These are phyloP conservation scores for Xerocomus cyaneibrunnescens DNA, from an alignment of 1,284 basidiomycete genomes.

Conservation along the genomic window DNA sequence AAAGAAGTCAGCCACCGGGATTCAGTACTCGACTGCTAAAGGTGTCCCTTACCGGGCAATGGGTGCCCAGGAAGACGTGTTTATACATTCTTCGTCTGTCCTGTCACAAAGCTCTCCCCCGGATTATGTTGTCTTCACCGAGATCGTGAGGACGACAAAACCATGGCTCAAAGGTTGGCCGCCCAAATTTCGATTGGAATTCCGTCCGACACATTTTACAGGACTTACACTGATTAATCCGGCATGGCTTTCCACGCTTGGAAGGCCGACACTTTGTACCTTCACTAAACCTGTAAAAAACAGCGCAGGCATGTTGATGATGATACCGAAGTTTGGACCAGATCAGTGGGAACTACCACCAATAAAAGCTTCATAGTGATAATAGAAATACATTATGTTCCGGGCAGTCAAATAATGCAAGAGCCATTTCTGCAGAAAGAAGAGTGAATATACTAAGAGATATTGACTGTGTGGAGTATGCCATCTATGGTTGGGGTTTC, in stretches of 20 bases:
- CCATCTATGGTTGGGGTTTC: constrained; percentile 31
- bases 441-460: constrained; percentile 1
- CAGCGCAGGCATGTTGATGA: constrained; percentile 61
- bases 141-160: constrained; percentile 73
- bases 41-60: constrained; percentile 86
- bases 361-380: constrained; percentile 47
- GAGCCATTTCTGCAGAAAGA: background rate
- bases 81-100: constrained; percentile 88
- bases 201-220: constrained; percentile 32
- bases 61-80: constrained; percentile 85
- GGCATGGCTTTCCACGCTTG: constrained; percentile 84
- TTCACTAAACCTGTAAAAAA: constrained; percentile 86
- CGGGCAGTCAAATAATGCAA: constrained; percentile 5
- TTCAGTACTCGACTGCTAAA: constrained; percentile 72
- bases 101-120: constrained; percentile 75
- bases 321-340: constrained; percentile 81
- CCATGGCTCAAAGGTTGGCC: constrained; percentile 78
- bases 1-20: constrained; percentile 55
- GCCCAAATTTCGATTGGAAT: background rate
- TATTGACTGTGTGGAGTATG: background rate
- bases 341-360: constrained; percentile 84
- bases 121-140: constrained; percentile 86
- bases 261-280: constrained; percentile 76
- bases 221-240: constrained; percentile 87
- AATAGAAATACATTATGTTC: constrained; percentile 22